Percentiles rank a stretch among this genome's conserved stretches.
Conservation (phyloP, 305 asterid species). For the Fraxinus nigra region DNA sequence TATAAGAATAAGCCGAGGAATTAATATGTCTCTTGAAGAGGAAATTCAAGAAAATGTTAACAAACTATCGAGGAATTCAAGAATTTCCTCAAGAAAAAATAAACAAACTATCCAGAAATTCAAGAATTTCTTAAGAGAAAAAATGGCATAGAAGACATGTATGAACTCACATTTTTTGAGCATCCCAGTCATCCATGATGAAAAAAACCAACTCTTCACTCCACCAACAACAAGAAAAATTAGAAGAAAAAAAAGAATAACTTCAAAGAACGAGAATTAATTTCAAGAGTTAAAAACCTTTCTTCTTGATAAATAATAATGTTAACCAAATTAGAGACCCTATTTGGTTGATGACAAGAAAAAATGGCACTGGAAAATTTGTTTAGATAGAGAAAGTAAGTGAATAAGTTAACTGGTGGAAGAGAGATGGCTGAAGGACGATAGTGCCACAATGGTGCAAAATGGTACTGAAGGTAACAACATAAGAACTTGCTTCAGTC, state of each 20-base stretch:
- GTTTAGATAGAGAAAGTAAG: background rate
- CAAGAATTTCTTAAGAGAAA: background rate
- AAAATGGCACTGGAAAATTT: background rate
- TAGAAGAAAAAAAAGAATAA: background rate
- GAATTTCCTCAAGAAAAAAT: conserved; percentile 1
- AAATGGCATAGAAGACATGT: background rate
- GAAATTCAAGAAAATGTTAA: conserved; percentile 7
- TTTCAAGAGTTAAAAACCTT: background rate
- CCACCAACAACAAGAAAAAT: background rate
- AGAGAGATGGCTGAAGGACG: background rate
- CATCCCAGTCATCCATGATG: background rate
- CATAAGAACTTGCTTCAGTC: background rate
- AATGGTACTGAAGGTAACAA: background rate
- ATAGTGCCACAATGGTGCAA: background rate
- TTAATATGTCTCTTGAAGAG: background rate
- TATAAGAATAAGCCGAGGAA: background rate
- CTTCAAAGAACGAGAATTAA: background rate
- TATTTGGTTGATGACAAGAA: background rate
- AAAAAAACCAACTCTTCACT: background rate
- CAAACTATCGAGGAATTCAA: background rate
- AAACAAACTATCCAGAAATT: background rate
- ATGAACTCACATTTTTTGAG: conserved; percentile 14
- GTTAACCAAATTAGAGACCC: background rate
- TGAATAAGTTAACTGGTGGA: background rate
- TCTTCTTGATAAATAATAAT: background rate